Base-by-base conservation (phyloP, 805 yeast genomes). In the Ogataea angusta region DNA sequence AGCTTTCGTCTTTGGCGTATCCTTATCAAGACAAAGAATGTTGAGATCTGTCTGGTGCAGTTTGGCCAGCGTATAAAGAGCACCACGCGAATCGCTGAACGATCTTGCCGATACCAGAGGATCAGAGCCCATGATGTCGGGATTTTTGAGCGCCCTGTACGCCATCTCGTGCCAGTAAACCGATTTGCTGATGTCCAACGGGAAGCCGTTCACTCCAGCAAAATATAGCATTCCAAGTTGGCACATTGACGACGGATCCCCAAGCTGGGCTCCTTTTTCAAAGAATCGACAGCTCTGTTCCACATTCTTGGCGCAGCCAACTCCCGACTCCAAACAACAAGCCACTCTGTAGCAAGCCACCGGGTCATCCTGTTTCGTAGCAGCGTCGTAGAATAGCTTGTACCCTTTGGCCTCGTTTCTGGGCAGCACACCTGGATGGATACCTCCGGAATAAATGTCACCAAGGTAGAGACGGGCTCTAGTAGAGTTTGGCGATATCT, bases 331-430 rank as follows among this genome's bases (percentile, higher is more conserved):
- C 52, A 72, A 72, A 53, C 87, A 78, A 23, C 83, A 83, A 1
- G 84, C 93, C 1, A 80, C 73, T 35, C 91, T 64, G 62, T 81
- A 85, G 43, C 80, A 71, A 8, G 85, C 82, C 39, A 75, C 75
- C 0, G 78, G 69, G 52, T 80, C 80, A 15, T 75, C 72, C 30
- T 69, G 69, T 34, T 66, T 65, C 7, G 45, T 43, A 5, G 87
- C 83, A 1, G 88, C 82, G 43, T 73, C 75, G 22, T 62, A 51
- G 57, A 83, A 85, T 36, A 70, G 66, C 45, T 76, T 78, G 51
- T 76, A 78, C 3, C 90, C 89, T 50, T 74, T 74, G 29, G 59
- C 68, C 51, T 76, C 78, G 62, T 82, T 80, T 42, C 70, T 66
- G 13, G 73, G 77, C 13, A 72, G 50, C 18, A 66, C 51, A 2